A percentile compares a stretch with the other conserved stretches of the same genome.
These are phyloP conservation scores for Ophiostoma quercus DNA, from an alignment of 2,329 filamentous ascomycete genomes.

Conservation along the genomic window DNA sequence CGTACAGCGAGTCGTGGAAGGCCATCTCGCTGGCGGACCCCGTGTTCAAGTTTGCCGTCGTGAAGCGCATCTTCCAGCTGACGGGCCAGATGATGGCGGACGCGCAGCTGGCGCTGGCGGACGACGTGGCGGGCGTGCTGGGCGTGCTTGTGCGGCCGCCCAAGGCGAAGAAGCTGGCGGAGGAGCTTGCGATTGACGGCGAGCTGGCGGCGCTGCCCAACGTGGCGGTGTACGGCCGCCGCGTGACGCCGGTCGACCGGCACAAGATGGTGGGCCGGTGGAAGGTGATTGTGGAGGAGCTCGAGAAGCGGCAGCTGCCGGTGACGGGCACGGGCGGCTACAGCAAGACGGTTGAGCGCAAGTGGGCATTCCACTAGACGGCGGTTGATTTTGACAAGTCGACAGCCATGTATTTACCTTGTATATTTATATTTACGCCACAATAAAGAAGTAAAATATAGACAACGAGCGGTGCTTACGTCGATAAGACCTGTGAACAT, in stretches of 20 bases:
- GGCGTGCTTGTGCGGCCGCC: slow-evolving; percentile 48
- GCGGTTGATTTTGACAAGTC: not conserved
- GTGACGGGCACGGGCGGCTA: slow-evolving; percentile 31
- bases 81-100: slow-evolving; percentile 75
- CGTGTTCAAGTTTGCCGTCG: slow-evolving; percentile 67
- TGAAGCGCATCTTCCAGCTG: slow-evolving; percentile 75
- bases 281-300: slow-evolving; percentile 37
- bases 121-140: slow-evolving; percentile 52
- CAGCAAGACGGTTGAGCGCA: slow-evolving; percentile 27
- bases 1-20: slow-evolving; percentile 54
- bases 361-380: slow-evolving; percentile 24
- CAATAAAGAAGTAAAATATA: slow-evolving; percentile 16
- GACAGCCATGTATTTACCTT: not conserved
- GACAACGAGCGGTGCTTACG: no score
- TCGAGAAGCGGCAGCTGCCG: slow-evolving; percentile 31
- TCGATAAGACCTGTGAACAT: no score
- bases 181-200: slow-evolving; percentile 48
- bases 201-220: slow-evolving; percentile 57
- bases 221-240: slow-evolving; percentile 59
- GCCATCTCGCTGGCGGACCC: slow-evolving; percentile 51
- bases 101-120: slow-evolving; percentile 53
- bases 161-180: slow-evolving; percentile 57
- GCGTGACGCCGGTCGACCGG: slow-evolving; percentile 65
- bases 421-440: slow-evolving; percentile 4
- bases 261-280: slow-evolving; percentile 50